Evolutionary conservation across 1,284 basidiomycete genomes (phyloP).

Genomic region (Cronartium quercuum): DNA sequence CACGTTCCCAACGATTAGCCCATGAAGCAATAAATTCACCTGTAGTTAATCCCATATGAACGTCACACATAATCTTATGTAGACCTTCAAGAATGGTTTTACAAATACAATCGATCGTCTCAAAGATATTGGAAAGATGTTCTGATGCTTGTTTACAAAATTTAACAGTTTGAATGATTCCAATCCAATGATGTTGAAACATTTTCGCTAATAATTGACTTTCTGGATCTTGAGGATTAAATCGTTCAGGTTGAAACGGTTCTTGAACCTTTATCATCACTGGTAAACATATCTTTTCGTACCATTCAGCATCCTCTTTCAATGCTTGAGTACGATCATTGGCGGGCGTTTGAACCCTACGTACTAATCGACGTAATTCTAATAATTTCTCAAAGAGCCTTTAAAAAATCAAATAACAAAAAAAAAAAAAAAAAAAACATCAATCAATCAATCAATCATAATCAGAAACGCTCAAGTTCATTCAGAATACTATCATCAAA

Average conservation of each 20-base stretch:
- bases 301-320: background rate
- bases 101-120: slow-evolving; percentile 1
- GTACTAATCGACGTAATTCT: slow-evolving; percentile 2
- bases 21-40: slow-evolving; percentile 30
- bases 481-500: background rate
- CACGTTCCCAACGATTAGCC: slow-evolving; percentile 29
- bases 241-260: slow-evolving; percentile 24
- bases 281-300: slow-evolving; percentile 9
- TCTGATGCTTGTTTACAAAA: background rate
- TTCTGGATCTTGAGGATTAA: slow-evolving; percentile 10
- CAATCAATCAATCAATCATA: background rate
- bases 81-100: slow-evolving; percentile 32
- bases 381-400: slow-evolving; percentile 14
- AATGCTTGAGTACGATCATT: background rate
- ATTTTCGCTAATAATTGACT: slow-evolving; percentile 7
- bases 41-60: slow-evolving; percentile 13
- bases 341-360: slow-evolving; percentile 6
- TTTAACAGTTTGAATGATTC: slow-evolving; percentile 5
- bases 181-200: slow-evolving; percentile 6
- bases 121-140: slow-evolving; percentile 7
- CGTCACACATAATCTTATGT: slow-evolving; percentile 23
- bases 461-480: too few relatives aligned
- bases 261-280: slow-evolving; percentile 5
- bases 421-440: background rate
- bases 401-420: background rate